A percentile compares a stretch with the other conserved stretches of the same genome.
phyloP scores from a whole-genome alignment of 2,329 filamentous ascomycete species.

The Talaromyces sp. region DNA sequence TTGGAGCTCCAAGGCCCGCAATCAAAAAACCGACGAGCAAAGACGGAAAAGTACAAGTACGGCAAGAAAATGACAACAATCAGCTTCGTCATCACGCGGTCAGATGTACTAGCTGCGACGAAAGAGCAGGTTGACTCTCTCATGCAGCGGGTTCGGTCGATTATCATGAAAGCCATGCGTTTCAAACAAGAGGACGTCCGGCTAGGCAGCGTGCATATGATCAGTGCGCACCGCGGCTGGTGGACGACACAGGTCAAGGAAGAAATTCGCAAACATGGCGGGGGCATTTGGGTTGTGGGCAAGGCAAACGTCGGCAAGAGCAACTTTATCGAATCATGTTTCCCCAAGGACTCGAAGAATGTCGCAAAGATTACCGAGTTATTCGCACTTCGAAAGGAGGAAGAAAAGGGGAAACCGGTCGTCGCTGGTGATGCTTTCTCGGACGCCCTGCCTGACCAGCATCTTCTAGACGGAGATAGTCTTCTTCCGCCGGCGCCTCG shows the following conservation, averaged over 20 bases:
- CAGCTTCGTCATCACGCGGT: conserved; percentile 84
- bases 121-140: conserved; percentile 78
- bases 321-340: conserved; percentile 78
- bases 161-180: conserved; percentile 71
- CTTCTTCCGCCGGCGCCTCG: conserved; percentile 71
- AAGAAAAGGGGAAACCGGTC: conserved; percentile 12
- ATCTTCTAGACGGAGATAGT: conserved; percentile 27
- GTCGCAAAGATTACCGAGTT: conserved; percentile 31
- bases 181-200: conserved; percentile 62
- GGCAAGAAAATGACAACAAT: conserved; percentile 71
- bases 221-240: conserved; percentile 82
- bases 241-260: conserved; percentile 85
- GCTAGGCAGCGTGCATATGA: conserved; percentile 79
- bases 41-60: conserved; percentile 57
- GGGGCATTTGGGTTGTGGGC: conserved; percentile 93
- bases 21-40: conserved; percentile 72
- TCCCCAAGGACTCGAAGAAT: conserved; percentile 63
- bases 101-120: conserved; percentile 76
- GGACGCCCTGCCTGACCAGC: neutral
- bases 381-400: conserved; percentile 21
- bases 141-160: conserved; percentile 76
- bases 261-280: conserved; percentile 75
- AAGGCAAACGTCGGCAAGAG: conserved; percentile 98
- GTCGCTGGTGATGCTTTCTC: conserved; percentile 9
- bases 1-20: conserved; percentile 68